Conservation (phyloP, 768 basidiomycete species). For the Phallus indusiatus region DNA sequence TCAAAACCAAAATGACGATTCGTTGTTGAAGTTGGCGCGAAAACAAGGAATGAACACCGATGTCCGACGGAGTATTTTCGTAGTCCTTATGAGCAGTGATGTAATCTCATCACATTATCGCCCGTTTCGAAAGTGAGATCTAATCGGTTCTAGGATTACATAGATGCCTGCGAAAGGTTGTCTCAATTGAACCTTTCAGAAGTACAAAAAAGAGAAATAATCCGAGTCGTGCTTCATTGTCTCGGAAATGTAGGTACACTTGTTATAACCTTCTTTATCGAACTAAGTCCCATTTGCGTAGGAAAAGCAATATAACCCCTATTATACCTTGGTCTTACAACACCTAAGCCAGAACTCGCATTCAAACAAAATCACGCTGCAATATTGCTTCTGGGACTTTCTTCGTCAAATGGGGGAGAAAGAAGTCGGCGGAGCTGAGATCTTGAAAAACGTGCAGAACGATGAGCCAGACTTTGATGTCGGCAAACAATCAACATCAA, state of each 20-base stretch:
- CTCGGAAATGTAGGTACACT: slow-evolving; percentile 65
- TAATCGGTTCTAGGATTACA: slow-evolving; percentile 62
- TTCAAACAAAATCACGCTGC: slow-evolving; percentile 83
- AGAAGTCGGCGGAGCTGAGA: slow-evolving; percentile 67
- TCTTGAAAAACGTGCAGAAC: slow-evolving; percentile 52
- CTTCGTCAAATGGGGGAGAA: slow-evolving; percentile 83
- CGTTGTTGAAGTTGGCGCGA: slow-evolving; percentile 68
- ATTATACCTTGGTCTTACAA: slow-evolving; percentile 83
- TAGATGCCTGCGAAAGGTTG: slow-evolving; percentile 91
- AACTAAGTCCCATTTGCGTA: slow-evolving; percentile 21
- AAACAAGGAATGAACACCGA: slow-evolving; percentile 99
- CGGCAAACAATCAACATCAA: slow-evolving; percentile 45
- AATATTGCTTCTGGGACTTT: slow-evolving; percentile 96
- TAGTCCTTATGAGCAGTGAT: slow-evolving; percentile 92
- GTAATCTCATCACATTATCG: slow-evolving; percentile 34
- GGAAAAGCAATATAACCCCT: slow-evolving; percentile 94
- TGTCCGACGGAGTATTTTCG: slow-evolving; percentile 82
- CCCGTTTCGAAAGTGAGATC: background rate
- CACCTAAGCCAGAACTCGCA: slow-evolving; percentile 73
- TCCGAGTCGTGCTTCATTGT: slow-evolving; percentile 89
- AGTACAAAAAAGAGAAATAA: slow-evolving; percentile 87
- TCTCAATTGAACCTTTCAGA: slow-evolving; percentile 76
- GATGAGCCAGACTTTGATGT: slow-evolving; percentile 35
- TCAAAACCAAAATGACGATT: slow-evolving; percentile 20
- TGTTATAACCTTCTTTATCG: background rate